Base-by-base conservation (phyloP, 768 basidiomycete genomes). In the Phanerodontia chrysosporium region DNA sequence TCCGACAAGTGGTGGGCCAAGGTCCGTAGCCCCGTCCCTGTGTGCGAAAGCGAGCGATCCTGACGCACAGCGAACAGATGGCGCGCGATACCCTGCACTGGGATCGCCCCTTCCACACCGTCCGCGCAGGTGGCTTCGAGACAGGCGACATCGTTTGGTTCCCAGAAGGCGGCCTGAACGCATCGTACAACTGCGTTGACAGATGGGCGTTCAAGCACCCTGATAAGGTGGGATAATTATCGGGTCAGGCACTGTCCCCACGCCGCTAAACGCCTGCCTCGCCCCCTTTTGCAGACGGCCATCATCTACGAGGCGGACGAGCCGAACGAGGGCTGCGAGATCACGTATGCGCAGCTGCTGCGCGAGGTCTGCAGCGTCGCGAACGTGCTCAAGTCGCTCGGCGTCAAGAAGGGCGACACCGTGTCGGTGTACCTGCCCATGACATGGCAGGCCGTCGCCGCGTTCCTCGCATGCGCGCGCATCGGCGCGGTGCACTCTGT, bases 231-330 rank as follows among this genome's bases (percentile, higher is more conserved):
- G 48, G 54, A 52, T 28, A 12, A 36, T 36, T 35, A 13, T 27
- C 59, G 9, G n/a, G 25, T n/a, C 29, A 51, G 16, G 30, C 27
- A 21, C n/a, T 14, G 13, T 28, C 3, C 12, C 29, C 29, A 9
- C 1, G 28, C 29, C 1, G n/a, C 29, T 22, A 13, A 29, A 18
- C 49, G 49, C 29, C 21, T 25, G 57, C 58, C 14, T 57, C 49
- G 13, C n/a, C n/a, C n/a, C n/a, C n/a, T n/a, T n/a, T n/a, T n/a
- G n/a, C 64, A 94, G 90, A 86, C 87, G 27, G 96, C 96, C 28
- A 97, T 98, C 74, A 95, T 98, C 73, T 99, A 95, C 77, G 96
- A 99, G 73, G 95, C 95, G 1, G 96, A 99, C 67, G 96, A 99
- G 72, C 90, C 95, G 0, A 85, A 81, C 57, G 81, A 92, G 49